A percentile compares a stretch with the other conserved stretches of the same genome.
These are phyloP conservation scores for Astragalus membranaceus DNA, from an alignment of 306 rosid genomes.

Conservation along the genomic window DNA sequence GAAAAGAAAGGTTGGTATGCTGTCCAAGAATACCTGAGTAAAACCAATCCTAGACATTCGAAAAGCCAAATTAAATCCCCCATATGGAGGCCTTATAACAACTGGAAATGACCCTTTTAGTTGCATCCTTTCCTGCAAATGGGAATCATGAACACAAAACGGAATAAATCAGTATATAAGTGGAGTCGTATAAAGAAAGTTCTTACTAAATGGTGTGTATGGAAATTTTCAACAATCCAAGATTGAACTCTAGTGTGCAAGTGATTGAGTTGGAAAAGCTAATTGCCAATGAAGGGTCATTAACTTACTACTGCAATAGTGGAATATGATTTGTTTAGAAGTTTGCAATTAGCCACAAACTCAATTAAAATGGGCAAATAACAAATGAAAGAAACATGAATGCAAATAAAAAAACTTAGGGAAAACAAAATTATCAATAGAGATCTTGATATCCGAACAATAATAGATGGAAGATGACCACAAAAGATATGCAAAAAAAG, in stretches of 20 bases:
- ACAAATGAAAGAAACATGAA: background rate
- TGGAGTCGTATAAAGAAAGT: background rate
- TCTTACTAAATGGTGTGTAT: background rate
- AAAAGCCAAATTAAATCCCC: slow-evolving; percentile 66
- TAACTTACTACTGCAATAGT: background rate
- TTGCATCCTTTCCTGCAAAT: slow-evolving; percentile 61
- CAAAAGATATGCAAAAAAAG: background rate
- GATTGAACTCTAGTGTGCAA: background rate
- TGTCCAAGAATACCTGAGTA: slow-evolving; percentile 44
- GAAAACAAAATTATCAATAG: background rate
- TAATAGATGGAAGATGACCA: background rate
- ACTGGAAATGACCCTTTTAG: slow-evolving; percentile 66
- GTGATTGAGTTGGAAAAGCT: background rate
- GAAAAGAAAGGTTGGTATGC: slow-evolving; percentile 6
- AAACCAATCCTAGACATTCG: slow-evolving; percentile 61
- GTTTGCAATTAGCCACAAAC: background rate
- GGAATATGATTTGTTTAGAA: background rate
- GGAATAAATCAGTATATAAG: background rate
- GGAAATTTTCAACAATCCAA: background rate
- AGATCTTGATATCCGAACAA: slow-evolving; percentile 5
- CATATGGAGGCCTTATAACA: slow-evolving; percentile 51
- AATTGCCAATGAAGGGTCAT: background rate
- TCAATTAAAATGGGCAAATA: background rate
- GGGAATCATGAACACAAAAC: slow-evolving; percentile 12
- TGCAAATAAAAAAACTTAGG: background rate